A percentile compares a stretch with the other conserved stretches of the same genome.
phyloP scores from a whole-genome alignment of 768 basidiomycete genomes.

The Amanita muscaria region DNA sequence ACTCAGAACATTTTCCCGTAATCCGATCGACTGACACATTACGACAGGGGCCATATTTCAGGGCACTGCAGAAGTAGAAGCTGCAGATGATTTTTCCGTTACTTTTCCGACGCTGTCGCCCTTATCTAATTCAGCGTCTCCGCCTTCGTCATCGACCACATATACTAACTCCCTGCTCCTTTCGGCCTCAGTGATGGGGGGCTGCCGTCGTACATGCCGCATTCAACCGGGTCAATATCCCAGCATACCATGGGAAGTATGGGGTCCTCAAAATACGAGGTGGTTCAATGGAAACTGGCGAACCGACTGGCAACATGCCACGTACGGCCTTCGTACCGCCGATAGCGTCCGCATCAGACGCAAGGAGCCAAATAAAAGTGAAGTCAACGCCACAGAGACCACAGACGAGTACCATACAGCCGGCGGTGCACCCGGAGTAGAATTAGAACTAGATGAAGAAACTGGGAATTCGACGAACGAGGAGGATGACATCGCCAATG shows the following conservation, averaged over 20 bases:
- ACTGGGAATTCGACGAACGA: slow-evolving; percentile 5
- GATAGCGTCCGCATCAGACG: slow-evolving; percentile 29
- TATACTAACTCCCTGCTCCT: background rate
- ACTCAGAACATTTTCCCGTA: too few species aligned
- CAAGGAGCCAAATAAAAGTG: slow-evolving; percentile 1
- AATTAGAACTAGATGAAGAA: slow-evolving; percentile 11
- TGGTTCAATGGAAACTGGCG: slow-evolving; percentile 44
- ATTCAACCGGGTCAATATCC: background rate
- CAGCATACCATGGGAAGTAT: slow-evolving; percentile 35
- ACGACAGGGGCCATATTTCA: background rate
- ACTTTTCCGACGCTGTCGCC: too few species aligned
- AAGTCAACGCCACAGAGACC: background rate
- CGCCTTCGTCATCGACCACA: background rate
- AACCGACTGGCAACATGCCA: slow-evolving; percentile 49
- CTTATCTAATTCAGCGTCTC: too few species aligned
- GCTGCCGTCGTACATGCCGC: background rate
- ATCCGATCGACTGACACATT: too few species aligned
- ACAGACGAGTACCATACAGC: background rate
- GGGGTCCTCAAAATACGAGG: slow-evolving; percentile 44
- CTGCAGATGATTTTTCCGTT: too few species aligned
- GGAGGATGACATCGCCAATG: slow-evolving; percentile 2
- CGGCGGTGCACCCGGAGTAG: background rate
- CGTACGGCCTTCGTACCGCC: slow-evolving; percentile 41
- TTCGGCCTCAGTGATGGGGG: background rate
- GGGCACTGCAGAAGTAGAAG: too few species aligned